Evolutionary conservation across 257 asterid genomes (phyloP), one percentile per base, ranked within the genome.

Genomic region (Primulina tabacum): DNA sequence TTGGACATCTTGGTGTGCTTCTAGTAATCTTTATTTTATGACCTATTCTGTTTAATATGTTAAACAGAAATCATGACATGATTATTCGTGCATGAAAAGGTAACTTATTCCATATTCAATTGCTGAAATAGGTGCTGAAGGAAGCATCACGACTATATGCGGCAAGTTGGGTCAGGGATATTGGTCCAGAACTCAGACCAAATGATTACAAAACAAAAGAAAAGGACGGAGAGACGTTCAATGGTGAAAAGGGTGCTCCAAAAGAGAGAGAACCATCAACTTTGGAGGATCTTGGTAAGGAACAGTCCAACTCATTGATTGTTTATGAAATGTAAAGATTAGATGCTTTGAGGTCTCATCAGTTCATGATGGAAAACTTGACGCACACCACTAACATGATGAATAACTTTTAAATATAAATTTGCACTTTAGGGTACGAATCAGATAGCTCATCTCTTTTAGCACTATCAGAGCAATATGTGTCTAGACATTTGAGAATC

Each of bases 91-190:
- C 26, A 24, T 24, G 26, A 24, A 1, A 24, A 24, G 1, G 26
- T 24, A 1, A 24, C 26, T 24, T 24, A 24, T 24, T 24, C 26
- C 1, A 24, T 30, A 70, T 59, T 28, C 18, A 28, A 67, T 60
- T 62, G 32, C 38, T 67, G 17, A 60, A 0, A 64, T 77, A 92
- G 98, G 87, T 89, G 73, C 71, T 94, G 80, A 91, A 94, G 84
- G 90, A 89, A 84, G 95, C 97, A 8, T 83, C 85, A 50, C 81
- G 96, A 69, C 87, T 89, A 7, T 91, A 94, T 72, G 87, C 73
- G 16, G 97, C 92, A 33, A 91, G 97, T 78, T 91, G 97, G 99
- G 90, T 85, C 21, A 82, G 99, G 79, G 97, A 91, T 67, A 91
- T 91, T 60, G 97, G 96, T 73, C 97, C 97, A 11, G 97, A 94